A percentile compares a stretch with the other conserved stretches of the same genome.
Conservation (phyloP, 2,329 filamentous ascomycete genomes). For the Rhynchosporium agropyri region DNA sequence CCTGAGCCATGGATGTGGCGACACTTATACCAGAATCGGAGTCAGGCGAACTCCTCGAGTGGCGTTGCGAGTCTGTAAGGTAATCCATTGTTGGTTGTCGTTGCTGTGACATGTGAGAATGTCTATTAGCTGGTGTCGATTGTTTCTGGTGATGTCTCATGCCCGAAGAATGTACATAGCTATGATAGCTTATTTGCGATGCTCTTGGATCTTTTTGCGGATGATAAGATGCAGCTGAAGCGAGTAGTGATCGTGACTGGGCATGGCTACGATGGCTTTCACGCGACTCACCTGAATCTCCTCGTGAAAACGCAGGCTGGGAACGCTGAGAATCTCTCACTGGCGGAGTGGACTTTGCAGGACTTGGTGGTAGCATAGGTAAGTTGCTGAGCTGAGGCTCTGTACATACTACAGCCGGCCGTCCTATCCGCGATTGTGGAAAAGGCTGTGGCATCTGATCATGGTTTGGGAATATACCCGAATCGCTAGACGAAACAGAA, state of each 20-base stretch:
- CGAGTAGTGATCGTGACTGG: neutral
- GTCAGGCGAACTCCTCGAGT: neutral
- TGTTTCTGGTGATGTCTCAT: neutral
- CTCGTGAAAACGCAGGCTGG: no score
- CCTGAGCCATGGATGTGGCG: neutral
- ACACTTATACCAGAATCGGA: constrained; percentile 1
- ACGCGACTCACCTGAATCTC: no score
- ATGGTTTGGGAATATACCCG: neutral
- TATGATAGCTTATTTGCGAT: neutral
- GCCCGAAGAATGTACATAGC: neutral
- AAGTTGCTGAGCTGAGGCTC: constrained; percentile 53
- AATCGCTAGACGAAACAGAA: no score
- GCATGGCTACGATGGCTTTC: no score
- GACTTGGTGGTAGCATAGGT: neutral
- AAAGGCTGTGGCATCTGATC: neutral
- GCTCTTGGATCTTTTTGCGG: no score
- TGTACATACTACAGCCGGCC: constrained; percentile 77
- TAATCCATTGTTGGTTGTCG: neutral
- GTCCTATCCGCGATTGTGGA: constrained; percentile 60
- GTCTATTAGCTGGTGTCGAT: neutral
- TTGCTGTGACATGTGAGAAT: neutral
- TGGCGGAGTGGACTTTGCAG: neutral
- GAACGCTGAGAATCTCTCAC: no score
- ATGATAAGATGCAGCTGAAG: neutral
- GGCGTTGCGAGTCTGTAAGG: neutral